Conservation (phyloP, 164 flowering plant species). For the Houttuynia cordata region DNA sequence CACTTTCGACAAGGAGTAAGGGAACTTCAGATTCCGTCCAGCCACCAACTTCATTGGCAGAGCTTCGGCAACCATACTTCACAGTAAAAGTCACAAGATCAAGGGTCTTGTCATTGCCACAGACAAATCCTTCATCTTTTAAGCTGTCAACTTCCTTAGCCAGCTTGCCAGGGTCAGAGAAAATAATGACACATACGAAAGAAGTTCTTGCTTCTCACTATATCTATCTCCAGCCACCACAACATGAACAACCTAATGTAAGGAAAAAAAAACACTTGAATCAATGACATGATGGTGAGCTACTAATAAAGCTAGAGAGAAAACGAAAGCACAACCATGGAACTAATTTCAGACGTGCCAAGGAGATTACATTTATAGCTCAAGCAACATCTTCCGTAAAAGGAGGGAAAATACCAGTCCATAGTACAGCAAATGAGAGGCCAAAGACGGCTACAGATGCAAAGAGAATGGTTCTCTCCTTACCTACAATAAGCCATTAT, state of each 20-base stretch:
- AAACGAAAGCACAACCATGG: background rate
- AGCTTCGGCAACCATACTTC: slow-evolving; percentile 69
- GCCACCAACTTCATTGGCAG: slow-evolving; percentile 38
- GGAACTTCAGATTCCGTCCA: slow-evolving; percentile 79
- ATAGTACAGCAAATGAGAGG: slow-evolving; percentile 45
- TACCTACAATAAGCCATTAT: slow-evolving; percentile 28
- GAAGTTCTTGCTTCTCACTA: slow-evolving; percentile 30
- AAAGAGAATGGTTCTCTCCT: slow-evolving; percentile 35
- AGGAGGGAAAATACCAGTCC: slow-evolving; percentile 48
- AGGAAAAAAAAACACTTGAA: background rate
- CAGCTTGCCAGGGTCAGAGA: slow-evolving; percentile 76
- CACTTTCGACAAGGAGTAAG: slow-evolving; percentile 32
- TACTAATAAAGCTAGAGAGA: background rate
- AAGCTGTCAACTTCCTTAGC: slow-evolving; percentile 50
- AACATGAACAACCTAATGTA: slow-evolving; percentile 78
- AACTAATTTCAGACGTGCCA: background rate
- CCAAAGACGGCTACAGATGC: slow-evolving; percentile 36
- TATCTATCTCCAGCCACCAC: slow-evolving; percentile 49
- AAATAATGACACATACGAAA: slow-evolving; percentile 69
- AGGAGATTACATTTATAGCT: slow-evolving; percentile 69
- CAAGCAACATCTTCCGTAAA: slow-evolving; percentile 68
- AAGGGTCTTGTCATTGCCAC: slow-evolving; percentile 49
- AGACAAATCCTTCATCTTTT: slow-evolving; percentile 53
- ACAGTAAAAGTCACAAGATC: slow-evolving; percentile 80
- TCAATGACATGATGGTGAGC: background rate